These are phyloP conservation scores for Emmonsia crescens DNA, from an alignment of 2,329 filamentous ascomycete genomes.

Conservation along the genomic window DNA sequence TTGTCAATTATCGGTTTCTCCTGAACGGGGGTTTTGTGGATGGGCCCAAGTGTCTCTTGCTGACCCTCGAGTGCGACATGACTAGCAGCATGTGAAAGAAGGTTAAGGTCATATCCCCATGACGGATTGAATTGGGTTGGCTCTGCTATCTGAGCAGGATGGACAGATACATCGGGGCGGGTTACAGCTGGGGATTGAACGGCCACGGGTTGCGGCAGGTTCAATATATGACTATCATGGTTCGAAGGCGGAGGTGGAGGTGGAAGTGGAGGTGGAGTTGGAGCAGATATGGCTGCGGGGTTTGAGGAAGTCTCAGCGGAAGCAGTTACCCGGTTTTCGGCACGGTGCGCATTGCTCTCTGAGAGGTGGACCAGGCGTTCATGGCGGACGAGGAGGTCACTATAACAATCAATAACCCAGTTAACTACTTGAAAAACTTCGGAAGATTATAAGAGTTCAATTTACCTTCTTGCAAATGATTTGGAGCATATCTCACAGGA, in stretches of 20 bases:
- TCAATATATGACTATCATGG: constrained; percentile 36
- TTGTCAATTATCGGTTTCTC: constrained; percentile 32
- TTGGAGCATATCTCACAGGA: constrained; percentile 40
- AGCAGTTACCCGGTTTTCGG: constrained; percentile 23
- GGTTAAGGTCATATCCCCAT: constrained; percentile 41
- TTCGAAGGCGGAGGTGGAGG: constrained; percentile 23
- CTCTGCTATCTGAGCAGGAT: constrained; percentile 31
- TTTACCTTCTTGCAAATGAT: constrained; percentile 38
- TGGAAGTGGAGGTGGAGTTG: constrained; percentile 25
- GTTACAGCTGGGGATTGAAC: constrained; percentile 26
- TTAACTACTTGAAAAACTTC: constrained; percentile 10
- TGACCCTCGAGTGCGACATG: constrained; percentile 39
- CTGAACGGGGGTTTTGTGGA: constrained; percentile 26
- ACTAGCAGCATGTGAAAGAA: constrained; percentile 39
- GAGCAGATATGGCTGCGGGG: constrained; percentile 24
- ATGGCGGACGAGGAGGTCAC: constrained; percentile 40
- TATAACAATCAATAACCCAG: constrained; percentile 15
- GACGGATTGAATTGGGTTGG: constrained; percentile 39
- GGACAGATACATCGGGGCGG: constrained; percentile 28
- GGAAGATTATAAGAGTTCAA: constrained; percentile 3
- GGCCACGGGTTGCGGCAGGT: constrained; percentile 34
- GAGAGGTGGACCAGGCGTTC: constrained; percentile 39
- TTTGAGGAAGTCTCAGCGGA: constrained; percentile 24
- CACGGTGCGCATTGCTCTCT: constrained; percentile 29
- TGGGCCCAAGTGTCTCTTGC: constrained; percentile 28